Conservation (phyloP, 305 asterid genomes). For the Fraxinus angustifolia region DNA sequence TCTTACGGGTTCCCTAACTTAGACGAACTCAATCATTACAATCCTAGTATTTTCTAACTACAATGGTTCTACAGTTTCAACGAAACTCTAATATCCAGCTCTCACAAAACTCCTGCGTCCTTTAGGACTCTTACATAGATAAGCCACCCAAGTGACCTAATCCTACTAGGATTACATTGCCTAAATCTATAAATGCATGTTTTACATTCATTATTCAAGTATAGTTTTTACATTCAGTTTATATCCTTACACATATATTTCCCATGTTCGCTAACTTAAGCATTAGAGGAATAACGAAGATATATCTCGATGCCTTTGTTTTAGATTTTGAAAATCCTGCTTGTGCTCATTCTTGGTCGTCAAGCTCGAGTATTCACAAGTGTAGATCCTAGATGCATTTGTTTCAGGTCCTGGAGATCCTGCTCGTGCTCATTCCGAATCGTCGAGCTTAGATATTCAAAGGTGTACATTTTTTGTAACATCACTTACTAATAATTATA, state of each 20-base stretch:
- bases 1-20: background rate
- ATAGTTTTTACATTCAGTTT: background rate
- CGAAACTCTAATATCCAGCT: background rate
- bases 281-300: background rate
- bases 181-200: background rate
- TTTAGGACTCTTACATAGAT: background rate
- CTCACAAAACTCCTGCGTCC: background rate
- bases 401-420: background rate
- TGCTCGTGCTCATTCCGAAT: too few relatives aligned
- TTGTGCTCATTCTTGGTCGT: background rate
- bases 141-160: background rate
- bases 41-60: background rate
- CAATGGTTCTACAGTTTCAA: background rate
- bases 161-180: background rate
- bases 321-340: background rate
- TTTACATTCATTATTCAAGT: background rate
- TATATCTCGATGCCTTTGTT: too few relatives aligned
- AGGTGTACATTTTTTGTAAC: background rate
- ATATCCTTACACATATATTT: too few relatives aligned
- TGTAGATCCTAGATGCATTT: background rate
- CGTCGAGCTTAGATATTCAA: background rate
- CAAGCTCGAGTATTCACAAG: background rate
- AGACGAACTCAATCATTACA: background rate
- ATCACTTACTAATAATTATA: background rate
- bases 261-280: background rate